These are phyloP conservation scores for Miscanthus sacchariflorus DNA, from an alignment of 202 grass and related monocot species.

Conservation along the genomic window DNA sequence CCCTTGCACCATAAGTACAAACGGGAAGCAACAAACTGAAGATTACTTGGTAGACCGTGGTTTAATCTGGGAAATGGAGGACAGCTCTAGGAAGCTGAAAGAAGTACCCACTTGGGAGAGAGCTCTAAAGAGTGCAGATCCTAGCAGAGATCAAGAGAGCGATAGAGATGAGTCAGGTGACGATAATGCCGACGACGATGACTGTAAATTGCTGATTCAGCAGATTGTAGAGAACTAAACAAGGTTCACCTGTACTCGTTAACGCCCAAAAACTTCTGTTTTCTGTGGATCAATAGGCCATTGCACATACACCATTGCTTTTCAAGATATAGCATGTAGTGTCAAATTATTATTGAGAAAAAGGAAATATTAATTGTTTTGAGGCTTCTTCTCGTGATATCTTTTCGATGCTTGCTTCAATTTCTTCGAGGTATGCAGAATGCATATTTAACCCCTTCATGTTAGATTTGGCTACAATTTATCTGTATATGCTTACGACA, in stretches of 20 bases:
- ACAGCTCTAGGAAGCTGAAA: conserved; percentile 40
- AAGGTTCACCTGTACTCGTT: conserved; percentile 79
- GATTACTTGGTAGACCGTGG: conserved; percentile 52
- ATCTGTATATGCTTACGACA: background rate
- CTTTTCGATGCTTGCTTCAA: background rate
- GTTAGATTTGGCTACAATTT: no score
- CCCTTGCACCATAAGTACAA: conserved; percentile 53
- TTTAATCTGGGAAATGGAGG: conserved; percentile 62
- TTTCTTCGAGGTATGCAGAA: no score
- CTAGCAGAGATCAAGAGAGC: conserved; percentile 39
- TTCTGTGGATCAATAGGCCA: conserved; percentile 75
- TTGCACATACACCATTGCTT: conserved; percentile 43
- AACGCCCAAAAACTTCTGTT: conserved; percentile 90
- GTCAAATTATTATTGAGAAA: conserved; percentile 31
- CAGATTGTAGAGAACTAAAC: conserved; percentile 93
- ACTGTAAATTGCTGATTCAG: conserved; percentile 71
- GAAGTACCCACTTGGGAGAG: conserved; percentile 35
- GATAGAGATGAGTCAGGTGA: conserved; percentile 39
- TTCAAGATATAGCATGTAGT: conserved; percentile 43
- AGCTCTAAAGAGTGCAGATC: conserved; percentile 25
- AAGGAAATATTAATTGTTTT: conserved; percentile 29
- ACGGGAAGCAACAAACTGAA: conserved; percentile 44
- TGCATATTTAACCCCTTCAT: background rate
- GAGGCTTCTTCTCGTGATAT: background rate
- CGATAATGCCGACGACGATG: conserved; percentile 29